Conservation (phyloP, 2,329 filamentous ascomycete genomes). For the Alternaria incomplexa region DNA sequence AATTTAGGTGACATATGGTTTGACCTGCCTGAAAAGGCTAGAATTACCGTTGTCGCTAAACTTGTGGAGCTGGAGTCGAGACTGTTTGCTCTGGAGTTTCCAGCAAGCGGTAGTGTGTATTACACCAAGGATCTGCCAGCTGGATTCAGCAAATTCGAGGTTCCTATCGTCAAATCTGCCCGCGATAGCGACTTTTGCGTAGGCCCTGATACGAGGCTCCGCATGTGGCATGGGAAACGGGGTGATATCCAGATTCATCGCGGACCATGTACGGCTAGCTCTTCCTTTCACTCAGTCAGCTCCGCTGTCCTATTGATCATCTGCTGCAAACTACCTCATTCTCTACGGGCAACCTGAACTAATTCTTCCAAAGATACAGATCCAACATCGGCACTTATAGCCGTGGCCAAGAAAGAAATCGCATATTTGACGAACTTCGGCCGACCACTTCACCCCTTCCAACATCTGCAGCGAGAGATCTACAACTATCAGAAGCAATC, state of each 20-base stretch:
- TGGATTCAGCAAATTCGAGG: constrained; percentile 10
- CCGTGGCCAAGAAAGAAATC: constrained; percentile 44
- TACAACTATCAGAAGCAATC: constrained; percentile 39
- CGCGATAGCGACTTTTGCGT: constrained; percentile 30
- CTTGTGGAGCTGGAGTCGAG: constrained; percentile 38
- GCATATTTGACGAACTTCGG: constrained; percentile 36
- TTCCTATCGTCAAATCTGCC: constrained; percentile 12
- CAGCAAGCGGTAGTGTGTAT: constrained; percentile 45
- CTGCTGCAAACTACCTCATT: neutral
- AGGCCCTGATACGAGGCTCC: constrained; percentile 37
- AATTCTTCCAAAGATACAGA: constrained; percentile 28
- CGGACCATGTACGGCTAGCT: constrained; percentile 39
- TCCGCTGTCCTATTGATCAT: rapidly evolving
- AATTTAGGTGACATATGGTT: constrained; percentile 45
- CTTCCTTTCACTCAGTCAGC: neutral
- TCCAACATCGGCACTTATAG: constrained; percentile 28
- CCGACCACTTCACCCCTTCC: constrained; percentile 37
- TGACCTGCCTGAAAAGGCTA: constrained; percentile 26
- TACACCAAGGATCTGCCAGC: constrained; percentile 20
- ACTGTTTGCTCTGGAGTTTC: constrained; percentile 33
- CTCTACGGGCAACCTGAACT: constrained; percentile 2
- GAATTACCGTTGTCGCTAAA: constrained; percentile 27
- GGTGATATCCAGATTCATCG: constrained; percentile 28
- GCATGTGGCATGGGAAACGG: constrained; percentile 41
- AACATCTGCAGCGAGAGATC: constrained; percentile 39